A percentile compares a stretch with the other conserved stretches of the same genome.
These are phyloP conservation scores for Magnolia kwangsiensis DNA, from an alignment of 164 flowering plant genomes.

Conservation along the genomic window DNA sequence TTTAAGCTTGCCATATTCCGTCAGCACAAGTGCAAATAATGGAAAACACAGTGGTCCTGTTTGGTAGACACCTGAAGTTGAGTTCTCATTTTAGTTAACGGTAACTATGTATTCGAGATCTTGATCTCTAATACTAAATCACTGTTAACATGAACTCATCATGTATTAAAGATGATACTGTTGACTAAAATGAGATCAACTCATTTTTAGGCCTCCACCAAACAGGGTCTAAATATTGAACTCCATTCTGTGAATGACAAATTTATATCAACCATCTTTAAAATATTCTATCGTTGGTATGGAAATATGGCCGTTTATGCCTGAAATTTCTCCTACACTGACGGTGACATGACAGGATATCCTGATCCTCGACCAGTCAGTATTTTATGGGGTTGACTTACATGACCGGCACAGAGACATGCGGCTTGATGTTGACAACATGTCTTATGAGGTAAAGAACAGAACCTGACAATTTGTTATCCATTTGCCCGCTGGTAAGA, in stretches of 20 bases:
- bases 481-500: background rate
- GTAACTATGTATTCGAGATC: too few species aligned
- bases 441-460: slow-evolving; percentile 78
- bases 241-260: background rate
- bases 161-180: background rate
- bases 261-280: too few species aligned
- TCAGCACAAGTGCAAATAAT: too few species aligned
- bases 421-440: slow-evolving; percentile 96
- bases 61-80: too few species aligned
- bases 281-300: background rate
- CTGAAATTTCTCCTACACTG: background rate
- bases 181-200: background rate
- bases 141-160: too few species aligned
- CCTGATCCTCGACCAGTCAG: slow-evolving; percentile 73
- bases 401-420: slow-evolving; percentile 92
- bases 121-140: too few species aligned
- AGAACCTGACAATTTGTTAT: background rate
- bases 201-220: background rate
- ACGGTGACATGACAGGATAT: slow-evolving; percentile 53
- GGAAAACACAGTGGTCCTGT: too few species aligned
- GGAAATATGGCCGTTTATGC: background rate
- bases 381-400: slow-evolving; percentile 60
- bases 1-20: too few species aligned
- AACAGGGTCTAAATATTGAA: background rate
- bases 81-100: too few species aligned